These are phyloP conservation scores for Cylindrodendrum hubeiense DNA, from an alignment of 2,329 filamentous ascomycete genomes.

Conservation along the genomic window DNA sequence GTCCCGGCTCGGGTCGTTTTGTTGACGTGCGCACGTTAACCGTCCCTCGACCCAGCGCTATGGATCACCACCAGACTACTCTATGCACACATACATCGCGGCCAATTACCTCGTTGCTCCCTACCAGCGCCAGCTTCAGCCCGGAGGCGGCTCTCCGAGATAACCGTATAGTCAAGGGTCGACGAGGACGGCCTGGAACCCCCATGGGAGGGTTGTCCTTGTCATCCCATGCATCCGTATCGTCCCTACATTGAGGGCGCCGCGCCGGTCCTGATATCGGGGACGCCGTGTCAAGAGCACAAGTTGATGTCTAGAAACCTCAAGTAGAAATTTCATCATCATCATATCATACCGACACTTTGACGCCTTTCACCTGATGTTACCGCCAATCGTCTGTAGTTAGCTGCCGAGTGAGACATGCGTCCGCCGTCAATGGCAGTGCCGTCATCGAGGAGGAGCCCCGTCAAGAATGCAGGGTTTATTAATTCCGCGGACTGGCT, in stretches of 20 bases:
- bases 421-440: neutral
- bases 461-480: neutral
- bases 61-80: slow-evolving; percentile 11
- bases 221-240: neutral
- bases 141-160: neutral
- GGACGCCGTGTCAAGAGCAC: neutral
- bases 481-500: neutral
- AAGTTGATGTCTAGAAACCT: neutral
- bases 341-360: no score
- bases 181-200: neutral
- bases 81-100: neutral
- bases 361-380: neutral
- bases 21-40: slow-evolving; percentile 25
- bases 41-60: slow-evolving; percentile 12
- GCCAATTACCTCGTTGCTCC: neutral
- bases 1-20: slow-evolving; percentile 28
- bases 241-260: neutral
- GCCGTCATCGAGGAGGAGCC: neutral
- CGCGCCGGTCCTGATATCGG: neutral
- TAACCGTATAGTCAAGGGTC: neutral
- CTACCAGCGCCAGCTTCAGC: slow-evolving; percentile 22
- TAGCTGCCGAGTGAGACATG: slow-evolving; percentile 4
- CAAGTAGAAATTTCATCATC: neutral
- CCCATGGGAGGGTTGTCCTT: neutral
- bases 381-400: neutral